A percentile compares a stretch with the other conserved stretches of the same genome.
Evolutionary conservation across 345 rosid genomes (phyloP).

Genomic region (Noccaea bulbosa): DNA sequence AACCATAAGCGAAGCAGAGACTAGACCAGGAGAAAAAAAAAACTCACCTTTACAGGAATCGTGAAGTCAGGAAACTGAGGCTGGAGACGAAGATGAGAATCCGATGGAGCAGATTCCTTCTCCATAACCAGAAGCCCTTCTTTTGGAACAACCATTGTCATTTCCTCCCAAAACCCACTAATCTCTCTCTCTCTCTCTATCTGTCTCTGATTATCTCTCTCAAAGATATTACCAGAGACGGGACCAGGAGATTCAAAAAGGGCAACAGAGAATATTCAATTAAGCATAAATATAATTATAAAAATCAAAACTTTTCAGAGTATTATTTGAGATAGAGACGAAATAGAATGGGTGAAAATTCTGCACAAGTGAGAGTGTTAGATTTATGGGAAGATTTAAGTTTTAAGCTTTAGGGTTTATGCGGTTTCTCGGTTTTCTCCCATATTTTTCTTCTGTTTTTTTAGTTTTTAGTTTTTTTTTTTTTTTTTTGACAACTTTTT

Average conservation of each 20-base stretch:
- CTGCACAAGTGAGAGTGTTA: conserved; percentile 2
- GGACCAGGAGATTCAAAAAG: conserved; percentile 37
- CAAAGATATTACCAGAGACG: conserved; percentile 30
- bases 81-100: conserved; percentile 56
- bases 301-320: conserved; percentile 23
- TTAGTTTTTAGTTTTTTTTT: too few relatives aligned
- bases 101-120: conserved; percentile 50
- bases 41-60: conserved; percentile 54
- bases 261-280: conserved; percentile 38
- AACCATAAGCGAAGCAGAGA: conserved; percentile 1
- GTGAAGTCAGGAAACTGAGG: conserved; percentile 68
- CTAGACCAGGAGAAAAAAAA: too few relatives aligned
- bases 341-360: not conserved
- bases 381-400: conserved; percentile 35
- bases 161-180: conserved; percentile 51
- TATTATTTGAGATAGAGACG: conserved; percentile 2
- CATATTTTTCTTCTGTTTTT: not conserved
- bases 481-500: too few relatives aligned
- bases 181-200: conserved; percentile 3
- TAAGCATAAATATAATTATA: conserved; percentile 7
- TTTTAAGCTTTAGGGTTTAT: conserved; percentile 44
- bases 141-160: conserved; percentile 72
- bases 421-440: not conserved
- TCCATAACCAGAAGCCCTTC: conserved; percentile 57
- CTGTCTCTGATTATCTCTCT: conserved; percentile 32